Conservation (phyloP, 441 rosid genomes). For the Erodium texanum region DNA sequence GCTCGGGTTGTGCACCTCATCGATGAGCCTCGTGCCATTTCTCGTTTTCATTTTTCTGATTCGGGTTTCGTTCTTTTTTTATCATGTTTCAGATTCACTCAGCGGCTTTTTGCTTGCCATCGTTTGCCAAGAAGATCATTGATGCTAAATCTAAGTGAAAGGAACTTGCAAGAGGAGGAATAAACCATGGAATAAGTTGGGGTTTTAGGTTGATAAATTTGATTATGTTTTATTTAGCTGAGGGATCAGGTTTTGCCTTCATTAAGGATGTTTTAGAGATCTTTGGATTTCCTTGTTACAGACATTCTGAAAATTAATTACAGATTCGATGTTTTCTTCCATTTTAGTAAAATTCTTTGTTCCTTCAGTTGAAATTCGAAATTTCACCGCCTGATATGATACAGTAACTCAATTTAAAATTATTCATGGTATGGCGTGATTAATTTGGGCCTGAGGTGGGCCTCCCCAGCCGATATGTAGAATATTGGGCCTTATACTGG, state of each 20-base stretch:
- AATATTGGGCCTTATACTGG: too few species aligned
- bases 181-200: conserved; percentile 23
- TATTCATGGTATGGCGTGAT: too few species aligned
- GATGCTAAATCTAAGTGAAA: conserved; percentile 36
- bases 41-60: background rate
- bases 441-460: too few species aligned
- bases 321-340: too few species aligned
- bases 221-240: background rate
- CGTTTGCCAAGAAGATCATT: conserved; percentile 81
- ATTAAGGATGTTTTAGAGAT: background rate
- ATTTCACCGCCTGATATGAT: too few species aligned
- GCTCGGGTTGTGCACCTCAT: background rate
- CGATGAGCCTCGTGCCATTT: background rate
- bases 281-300: background rate
- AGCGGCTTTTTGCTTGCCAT: conserved; percentile 89
- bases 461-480: too few species aligned
- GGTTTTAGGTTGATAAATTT: conserved; percentile 14
- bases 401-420: too few species aligned
- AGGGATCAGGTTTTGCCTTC: conserved; percentile 1
- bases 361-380: too few species aligned
- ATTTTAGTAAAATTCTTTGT: too few species aligned
- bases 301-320: too few species aligned
- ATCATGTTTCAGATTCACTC: conserved; percentile 55
- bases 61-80: too few species aligned
- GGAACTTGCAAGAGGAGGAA: conserved; percentile 2